Evolutionary conservation across 768 basidiomycete genomes (phyloP).

Genomic region (Pulveroboletus ravenelii): DNA sequence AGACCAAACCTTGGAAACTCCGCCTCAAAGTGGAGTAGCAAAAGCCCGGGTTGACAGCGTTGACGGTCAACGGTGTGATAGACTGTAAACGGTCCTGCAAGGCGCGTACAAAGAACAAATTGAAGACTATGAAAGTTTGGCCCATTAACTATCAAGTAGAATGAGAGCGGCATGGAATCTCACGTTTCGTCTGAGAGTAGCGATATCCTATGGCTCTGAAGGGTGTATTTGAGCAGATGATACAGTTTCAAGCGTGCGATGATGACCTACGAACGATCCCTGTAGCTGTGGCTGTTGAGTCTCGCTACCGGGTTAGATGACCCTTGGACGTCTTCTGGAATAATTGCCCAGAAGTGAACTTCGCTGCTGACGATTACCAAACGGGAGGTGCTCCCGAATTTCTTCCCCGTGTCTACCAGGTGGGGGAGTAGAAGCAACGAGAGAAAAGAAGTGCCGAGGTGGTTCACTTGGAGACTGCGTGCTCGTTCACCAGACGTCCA

Average conservation of each 20-base stretch:
- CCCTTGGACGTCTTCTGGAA: constrained; percentile 19
- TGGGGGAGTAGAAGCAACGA: constrained; percentile 32
- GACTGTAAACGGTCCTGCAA: constrained; percentile 21
- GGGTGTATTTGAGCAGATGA: neutral
- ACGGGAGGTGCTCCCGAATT: constrained; percentile 19
- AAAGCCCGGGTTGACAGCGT: constrained; percentile 28
- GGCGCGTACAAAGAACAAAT: constrained; percentile 29
- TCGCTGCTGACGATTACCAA: constrained; percentile 33
- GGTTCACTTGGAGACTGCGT: constrained; percentile 34
- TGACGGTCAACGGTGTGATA: constrained; percentile 20
- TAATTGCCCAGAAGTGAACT: constrained; percentile 15
- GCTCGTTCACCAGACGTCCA: neutral
- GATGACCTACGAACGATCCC: constrained; percentile 15
- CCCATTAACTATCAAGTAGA: neutral
- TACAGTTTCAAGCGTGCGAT: too few relatives aligned
- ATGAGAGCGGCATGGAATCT: neutral
- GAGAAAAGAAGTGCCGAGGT: constrained; percentile 30
- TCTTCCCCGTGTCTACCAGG: constrained; percentile 23
- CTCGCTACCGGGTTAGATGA: constrained; percentile 21
- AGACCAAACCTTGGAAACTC: neutral
- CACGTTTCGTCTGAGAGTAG: constrained; percentile 28
- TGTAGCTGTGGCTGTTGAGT: constrained; percentile 22
- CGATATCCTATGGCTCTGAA: constrained; percentile 16
- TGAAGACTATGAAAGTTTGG: constrained; percentile 20
- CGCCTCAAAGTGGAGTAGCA: constrained; percentile 27